phyloP scores from a whole-genome alignment of 192 early-diverging fungal species.

The Entomortierella chlamydospora region DNA sequence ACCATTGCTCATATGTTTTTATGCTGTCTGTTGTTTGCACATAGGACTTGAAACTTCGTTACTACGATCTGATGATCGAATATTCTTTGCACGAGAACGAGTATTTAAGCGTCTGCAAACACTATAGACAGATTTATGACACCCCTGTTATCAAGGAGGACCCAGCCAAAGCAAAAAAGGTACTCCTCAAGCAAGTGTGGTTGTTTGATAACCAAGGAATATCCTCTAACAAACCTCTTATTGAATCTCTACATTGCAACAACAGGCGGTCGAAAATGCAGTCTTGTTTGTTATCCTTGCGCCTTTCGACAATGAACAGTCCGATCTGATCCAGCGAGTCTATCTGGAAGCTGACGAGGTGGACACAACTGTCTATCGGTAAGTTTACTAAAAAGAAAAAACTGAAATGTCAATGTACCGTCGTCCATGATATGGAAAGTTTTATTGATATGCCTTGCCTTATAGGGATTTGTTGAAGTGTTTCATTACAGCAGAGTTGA shows the following conservation, averaged over 20 bases:
- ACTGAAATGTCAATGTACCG: no score
- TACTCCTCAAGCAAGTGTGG: slow-evolving; percentile 6
- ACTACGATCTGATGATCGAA: slow-evolving; percentile 96
- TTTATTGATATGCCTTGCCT: not conserved
- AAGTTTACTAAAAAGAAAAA: no score
- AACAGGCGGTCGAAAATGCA: slow-evolving; percentile 78
- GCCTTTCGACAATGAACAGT: slow-evolving; percentile 97
- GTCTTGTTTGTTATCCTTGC: slow-evolving; percentile 90
- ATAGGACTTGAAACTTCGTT: slow-evolving; percentile 94
- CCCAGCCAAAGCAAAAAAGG: slow-evolving; percentile 78
- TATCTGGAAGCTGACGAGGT: slow-evolving; percentile 83
- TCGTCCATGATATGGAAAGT: not conserved
- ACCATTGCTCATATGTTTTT: not conserved
- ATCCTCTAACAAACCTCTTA: not conserved
- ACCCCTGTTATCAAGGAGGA: slow-evolving; percentile 86
- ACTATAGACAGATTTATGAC: slow-evolving; percentile 92
- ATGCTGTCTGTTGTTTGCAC: not conserved
- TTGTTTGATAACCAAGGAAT: not conserved
- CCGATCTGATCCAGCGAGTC: slow-evolving; percentile 91
- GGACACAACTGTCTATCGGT: slow-evolving; percentile 82
- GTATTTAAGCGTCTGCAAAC: slow-evolving; percentile 92
- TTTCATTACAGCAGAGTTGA: slow-evolving; percentile 93
- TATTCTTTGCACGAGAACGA: slow-evolving; percentile 91
- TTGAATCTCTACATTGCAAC: no score
- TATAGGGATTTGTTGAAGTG: slow-evolving; percentile 83